Evolutionary conservation across 768 basidiomycete species (phyloP), one percentile per base, ranked within the genome.

Genomic region (Dendrothele bispora): DNA sequence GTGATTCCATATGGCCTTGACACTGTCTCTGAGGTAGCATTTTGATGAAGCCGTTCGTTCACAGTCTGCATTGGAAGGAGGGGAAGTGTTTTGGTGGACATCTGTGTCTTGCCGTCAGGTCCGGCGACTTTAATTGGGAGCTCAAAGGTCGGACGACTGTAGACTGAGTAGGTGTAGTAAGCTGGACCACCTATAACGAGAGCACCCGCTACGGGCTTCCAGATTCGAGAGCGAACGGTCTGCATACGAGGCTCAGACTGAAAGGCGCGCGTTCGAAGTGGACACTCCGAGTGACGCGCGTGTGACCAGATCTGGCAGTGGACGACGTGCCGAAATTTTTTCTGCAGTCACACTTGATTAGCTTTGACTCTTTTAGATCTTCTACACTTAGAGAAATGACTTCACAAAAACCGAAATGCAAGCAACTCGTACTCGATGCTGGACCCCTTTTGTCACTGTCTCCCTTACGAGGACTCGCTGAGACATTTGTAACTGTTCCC

Each of bases 371-470:
- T n/a, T n/a, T n/a, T n/a, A n/a, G n/a, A n/a, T n/a, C n/a, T n/a
- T n/a, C n/a, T n/a, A n/a, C n/a, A n/a, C n/a, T n/a, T n/a, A n/a
- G n/a, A n/a, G n/a, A 32, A 41, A 44, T 40, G 8, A 43, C 17
- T 25, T 49, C 32, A 36, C 32, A 36, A 32, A 61, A 64, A 39
- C 73, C 74, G 12, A 77, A 74, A 48, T 90, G 88, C 68, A 86
- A 80, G 63, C 82, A 80, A 52, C 80, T 98, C 12, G 86, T 98
- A 6, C 83, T 98, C 40, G 95, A 98, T 78, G 88, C 95, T 1
- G 94, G 93, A 2, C 95, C 95, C 3, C 73, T 98, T 1, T 83
- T 98, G 3, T 91, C 92, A 3, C 73, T 95, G 2, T 86, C 88
- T 0, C 92, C 95, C 0, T 78, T 98, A 7, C 78, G 91, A n/a